Base-by-base conservation (phyloP, 2,329 filamentous ascomycete species). In the Aureobasidium leucospermi region DNA sequence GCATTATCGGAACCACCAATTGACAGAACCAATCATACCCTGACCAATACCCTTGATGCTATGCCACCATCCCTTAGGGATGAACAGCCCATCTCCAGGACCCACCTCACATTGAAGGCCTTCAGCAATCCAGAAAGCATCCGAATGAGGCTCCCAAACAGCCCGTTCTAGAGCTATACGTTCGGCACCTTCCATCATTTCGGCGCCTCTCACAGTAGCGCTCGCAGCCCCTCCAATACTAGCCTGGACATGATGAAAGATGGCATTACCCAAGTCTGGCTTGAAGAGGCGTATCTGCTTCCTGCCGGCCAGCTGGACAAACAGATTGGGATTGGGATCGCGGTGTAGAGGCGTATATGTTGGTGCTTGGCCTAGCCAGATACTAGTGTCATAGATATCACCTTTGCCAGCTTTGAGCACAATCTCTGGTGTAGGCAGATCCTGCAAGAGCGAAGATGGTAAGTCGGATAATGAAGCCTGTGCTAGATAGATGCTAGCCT, bases 261-360 rank as follows among this genome's bases (percentile, higher is more conserved):
- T 70, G 0, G 67, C 72, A 48, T 81, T 75, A 0, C 94, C 94
- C 3, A 77, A 68, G 0, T 73, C 68, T 0, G 91, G 90, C 4
- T 79, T 75, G 60, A 93, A 78, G 11, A 96, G 70, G n/a, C 91
- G 80, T 15, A 96, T 77, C 0, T 76, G 70, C 73, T 99, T 99
- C 55, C 69, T 73, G 4, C 89, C 85, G 15, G 83, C 84, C 11
- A 97, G 73, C 73, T 99, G 94, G 47, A 89, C 84, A 70, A 97
- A 96, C 0, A 96, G 67, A 69, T 99, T 99, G 0, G 90, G 90
- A 67, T 97, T 97, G 0, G 94, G 94, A 68, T 99, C 94, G 58
- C 88, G 84, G 73, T 99, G 94, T 3, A 96, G 77, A 3, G 94
- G 91, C 0, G 94, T 96, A 66, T 90, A 91, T 0, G 92, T 96